Percentiles rank a stretch among this genome's conserved stretches.
Conservation (phyloP, 2,329 filamentous ascomycete species). For the Claviceps paspali region DNA sequence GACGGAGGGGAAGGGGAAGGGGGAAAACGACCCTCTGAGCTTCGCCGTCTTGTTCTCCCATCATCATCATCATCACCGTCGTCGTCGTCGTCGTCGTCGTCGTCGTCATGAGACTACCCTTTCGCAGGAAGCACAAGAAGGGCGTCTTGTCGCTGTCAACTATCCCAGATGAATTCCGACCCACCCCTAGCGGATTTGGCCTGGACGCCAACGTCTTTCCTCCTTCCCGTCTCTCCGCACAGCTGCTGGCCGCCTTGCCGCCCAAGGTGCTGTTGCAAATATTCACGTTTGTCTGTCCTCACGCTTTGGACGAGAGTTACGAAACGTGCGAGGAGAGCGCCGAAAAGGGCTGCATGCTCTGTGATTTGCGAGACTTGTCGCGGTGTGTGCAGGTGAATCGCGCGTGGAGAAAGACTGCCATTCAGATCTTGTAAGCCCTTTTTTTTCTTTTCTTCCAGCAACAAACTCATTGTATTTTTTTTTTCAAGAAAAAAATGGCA, state of each 20-base stretch:
- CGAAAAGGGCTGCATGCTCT: slow-evolving; percentile 79
- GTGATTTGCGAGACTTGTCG: slow-evolving; percentile 77
- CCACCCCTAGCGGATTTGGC: slow-evolving; percentile 9
- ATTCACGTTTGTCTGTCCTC: slow-evolving; percentile 71
- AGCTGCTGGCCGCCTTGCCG: slow-evolving; percentile 41
- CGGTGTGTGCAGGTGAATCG: slow-evolving; percentile 62
- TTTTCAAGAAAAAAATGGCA: too few species aligned
- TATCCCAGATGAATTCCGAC: slow-evolving; percentile 16
- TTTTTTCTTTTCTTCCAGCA: too few species aligned
- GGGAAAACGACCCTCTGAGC: too few species aligned
- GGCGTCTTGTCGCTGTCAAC: slow-evolving; percentile 11
- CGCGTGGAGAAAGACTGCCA: slow-evolving; percentile 46
- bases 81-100: too few species aligned
- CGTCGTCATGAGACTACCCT: slow-evolving; percentile 19
- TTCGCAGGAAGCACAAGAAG: slow-evolving; percentile 24
- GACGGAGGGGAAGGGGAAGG: too few species aligned
- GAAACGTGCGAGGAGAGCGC: slow-evolving; percentile 70
- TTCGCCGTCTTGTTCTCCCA: too few species aligned
- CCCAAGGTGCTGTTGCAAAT: slow-evolving; percentile 58
- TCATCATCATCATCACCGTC: too few species aligned
- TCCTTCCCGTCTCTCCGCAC: slow-evolving; percentile 26
- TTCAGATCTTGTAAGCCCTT: slow-evolving; percentile 43
- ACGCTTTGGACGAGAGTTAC: slow-evolving; percentile 61
- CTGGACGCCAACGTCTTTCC: slow-evolving; percentile 16
- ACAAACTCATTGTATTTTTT: too few species aligned